Evolutionary conservation across 176 grass and related monocot genomes (phyloP).

Genomic region (Phoenix dactylifera): DNA sequence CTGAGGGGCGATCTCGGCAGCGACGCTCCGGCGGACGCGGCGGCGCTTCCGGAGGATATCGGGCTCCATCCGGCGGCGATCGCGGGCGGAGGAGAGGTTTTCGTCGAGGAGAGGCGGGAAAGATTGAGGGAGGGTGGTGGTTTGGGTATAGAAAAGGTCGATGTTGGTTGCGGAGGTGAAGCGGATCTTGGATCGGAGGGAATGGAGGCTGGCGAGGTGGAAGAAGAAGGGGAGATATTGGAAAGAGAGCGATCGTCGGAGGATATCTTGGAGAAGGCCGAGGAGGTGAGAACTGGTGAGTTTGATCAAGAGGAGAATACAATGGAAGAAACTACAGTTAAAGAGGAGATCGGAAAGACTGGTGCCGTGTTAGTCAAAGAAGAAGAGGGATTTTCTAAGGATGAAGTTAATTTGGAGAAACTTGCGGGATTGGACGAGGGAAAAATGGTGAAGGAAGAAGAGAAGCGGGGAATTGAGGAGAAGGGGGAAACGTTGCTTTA

Average conservation of each 20-base stretch:
- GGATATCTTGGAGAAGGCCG: too few relatives aligned
- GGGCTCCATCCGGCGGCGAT: neutral
- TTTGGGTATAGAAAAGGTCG: neutral
- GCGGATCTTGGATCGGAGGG: too few relatives aligned
- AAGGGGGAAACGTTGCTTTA: conserved; percentile 12
- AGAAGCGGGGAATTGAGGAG: neutral
- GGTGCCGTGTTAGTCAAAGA: too few relatives aligned
- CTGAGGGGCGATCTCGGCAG: neutral
- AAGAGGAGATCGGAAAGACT: too few relatives aligned
- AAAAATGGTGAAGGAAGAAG: conserved; percentile 1
- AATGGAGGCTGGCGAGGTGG: too few relatives aligned
- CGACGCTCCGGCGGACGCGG: too few relatives aligned
- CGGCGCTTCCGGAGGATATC: too few relatives aligned
- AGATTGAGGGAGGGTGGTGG: neutral
- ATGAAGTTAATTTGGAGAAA: neutral
- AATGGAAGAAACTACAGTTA: too few relatives aligned
- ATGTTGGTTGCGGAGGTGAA: neutral
- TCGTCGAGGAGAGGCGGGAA: neutral
- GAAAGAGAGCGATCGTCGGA: too few relatives aligned
- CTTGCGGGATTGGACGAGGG: neutral
- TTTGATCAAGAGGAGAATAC: too few relatives aligned
- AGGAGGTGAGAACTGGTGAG: too few relatives aligned
- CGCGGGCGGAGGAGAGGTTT: neutral
- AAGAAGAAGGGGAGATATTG: too few relatives aligned
- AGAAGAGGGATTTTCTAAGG: neutral